Evolutionary conservation across 306 rosid species (phyloP), one percentile per base, ranked within the genome.

Genomic region (Elaeagnus macrophylla): DNA sequence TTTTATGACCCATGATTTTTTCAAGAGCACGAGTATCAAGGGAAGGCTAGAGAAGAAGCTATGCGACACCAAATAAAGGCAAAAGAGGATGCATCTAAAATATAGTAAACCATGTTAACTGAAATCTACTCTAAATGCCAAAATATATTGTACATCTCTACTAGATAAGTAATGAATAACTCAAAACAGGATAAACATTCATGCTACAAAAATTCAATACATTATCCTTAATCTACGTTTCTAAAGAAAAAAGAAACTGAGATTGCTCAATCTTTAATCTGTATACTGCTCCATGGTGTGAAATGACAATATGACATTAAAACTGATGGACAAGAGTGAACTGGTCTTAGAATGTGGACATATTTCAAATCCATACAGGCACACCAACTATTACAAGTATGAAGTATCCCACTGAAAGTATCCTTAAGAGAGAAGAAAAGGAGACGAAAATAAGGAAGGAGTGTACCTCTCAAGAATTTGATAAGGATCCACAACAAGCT

Each of bases 381-480:
- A 14, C 54, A 35, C n/a, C 6, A 10, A n/a, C 38, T 20, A 12
- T 8, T 13, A 4, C 39, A 10, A 51, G 18, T 8, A 56, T 14
- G 20, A 10, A 51, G 18, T 8, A 56, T 14, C 37, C 9, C 18
- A 51, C 13, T 25, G n/a, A 18, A 53, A 55, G 56, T 25, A 18
- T 51, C 40, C 8, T 25, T 2, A 1, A 41, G 12, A 55, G 47
- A 50, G 52, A 37, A 53, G 59, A 54, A 48, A 59, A 66, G 47
- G 66, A 49, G 47, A 56, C 43, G 37, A 37, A 44, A 32, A 36
- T 37, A 49, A 39, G 48, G 3, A 61, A 14, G 18, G 39, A 25
- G 45, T 8, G 52, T 74, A 90, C 97, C 96, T 80, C 77, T 91
- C 99, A 65, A 91, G 87, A 73, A 87, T 10, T 77, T 84, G 85